Percentiles rank a stretch among this genome's conserved stretches.
phyloP scores from a whole-genome alignment of 2,329 filamentous ascomycete species.

The Colletotrichum scovillei region DNA sequence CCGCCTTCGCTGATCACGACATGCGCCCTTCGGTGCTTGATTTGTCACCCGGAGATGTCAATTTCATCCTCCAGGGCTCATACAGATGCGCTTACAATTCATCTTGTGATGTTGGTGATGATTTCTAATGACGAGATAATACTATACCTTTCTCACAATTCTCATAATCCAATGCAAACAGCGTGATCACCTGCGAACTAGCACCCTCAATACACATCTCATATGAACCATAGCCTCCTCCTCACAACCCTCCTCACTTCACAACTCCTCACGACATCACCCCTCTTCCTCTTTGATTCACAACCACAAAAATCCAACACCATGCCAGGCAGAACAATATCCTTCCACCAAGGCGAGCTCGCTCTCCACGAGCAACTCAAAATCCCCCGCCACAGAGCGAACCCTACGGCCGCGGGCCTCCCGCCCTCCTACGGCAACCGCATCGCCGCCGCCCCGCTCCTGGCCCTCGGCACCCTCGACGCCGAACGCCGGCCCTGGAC shows the following conservation, averaged over 20 bases:
- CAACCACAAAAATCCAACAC: no score
- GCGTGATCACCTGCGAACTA: not conserved
- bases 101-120: not conserved
- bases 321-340: constrained; percentile 42
- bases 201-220: not conserved
- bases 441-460: constrained; percentile 71
- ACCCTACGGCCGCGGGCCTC: constrained; percentile 75
- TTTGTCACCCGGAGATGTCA: constrained; percentile 29
- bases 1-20: not conserved
- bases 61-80: no score
- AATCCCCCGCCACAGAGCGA: constrained; percentile 64
- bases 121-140: not conserved
- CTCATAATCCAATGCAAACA: not conserved
- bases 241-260: not conserved
- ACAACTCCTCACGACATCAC: not conserved
- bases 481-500: constrained; percentile 76
- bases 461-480: constrained; percentile 81
- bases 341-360: constrained; percentile 75
- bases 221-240: constrained; percentile 24
- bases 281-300: no score
- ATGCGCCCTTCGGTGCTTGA: constrained; percentile 26
- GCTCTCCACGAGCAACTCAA: constrained; percentile 72
- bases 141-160: not conserved
- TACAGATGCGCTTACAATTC: not conserved
- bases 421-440: constrained; percentile 70